These are phyloP conservation scores for Mercurialis annua DNA, from an alignment of 345 rosid genomes.

Conservation along the genomic window DNA sequence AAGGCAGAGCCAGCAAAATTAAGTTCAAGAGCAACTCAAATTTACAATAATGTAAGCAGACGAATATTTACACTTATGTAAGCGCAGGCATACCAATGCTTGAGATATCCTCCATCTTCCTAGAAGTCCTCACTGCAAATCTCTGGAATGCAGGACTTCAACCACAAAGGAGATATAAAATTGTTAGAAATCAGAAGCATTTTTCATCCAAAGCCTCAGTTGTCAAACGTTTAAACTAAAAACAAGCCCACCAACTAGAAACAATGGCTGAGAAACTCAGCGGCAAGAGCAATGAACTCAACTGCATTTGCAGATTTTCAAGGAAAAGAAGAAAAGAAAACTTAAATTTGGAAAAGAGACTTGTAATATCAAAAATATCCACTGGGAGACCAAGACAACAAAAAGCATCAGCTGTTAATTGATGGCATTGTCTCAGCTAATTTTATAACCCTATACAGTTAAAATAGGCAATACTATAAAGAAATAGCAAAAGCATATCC, in stretches of 20 bases:
- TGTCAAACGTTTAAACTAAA: background rate
- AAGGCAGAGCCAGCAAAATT: background rate
- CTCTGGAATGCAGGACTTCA: slow-evolving; percentile 78
- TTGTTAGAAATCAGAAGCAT: background rate
- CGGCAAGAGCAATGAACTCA: background rate
- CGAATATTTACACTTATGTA: slow-evolving; percentile 10
- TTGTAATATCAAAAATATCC: no score
- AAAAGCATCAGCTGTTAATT: slow-evolving; percentile 27
- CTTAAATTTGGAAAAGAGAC: no score
- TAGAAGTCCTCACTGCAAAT: slow-evolving; percentile 84
- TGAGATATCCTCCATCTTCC: slow-evolving; percentile 61
- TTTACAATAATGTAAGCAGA: background rate
- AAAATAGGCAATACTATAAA: slow-evolving; percentile 32
- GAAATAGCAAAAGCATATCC: no score
- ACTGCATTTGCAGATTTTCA: background rate
- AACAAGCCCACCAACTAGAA: background rate
- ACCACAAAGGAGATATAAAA: slow-evolving; percentile 1
- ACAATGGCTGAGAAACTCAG: background rate
- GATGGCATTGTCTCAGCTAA: slow-evolving; percentile 1
- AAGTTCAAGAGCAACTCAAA: background rate
- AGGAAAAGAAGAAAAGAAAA: background rate
- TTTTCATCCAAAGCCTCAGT: background rate
- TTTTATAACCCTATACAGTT: slow-evolving; percentile 49
- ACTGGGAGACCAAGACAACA: no score
- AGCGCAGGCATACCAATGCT: slow-evolving; percentile 35